Evolutionary conservation across 2,329 filamentous ascomycete genomes (phyloP).

Genomic region (Curvularia spicifera): DNA sequence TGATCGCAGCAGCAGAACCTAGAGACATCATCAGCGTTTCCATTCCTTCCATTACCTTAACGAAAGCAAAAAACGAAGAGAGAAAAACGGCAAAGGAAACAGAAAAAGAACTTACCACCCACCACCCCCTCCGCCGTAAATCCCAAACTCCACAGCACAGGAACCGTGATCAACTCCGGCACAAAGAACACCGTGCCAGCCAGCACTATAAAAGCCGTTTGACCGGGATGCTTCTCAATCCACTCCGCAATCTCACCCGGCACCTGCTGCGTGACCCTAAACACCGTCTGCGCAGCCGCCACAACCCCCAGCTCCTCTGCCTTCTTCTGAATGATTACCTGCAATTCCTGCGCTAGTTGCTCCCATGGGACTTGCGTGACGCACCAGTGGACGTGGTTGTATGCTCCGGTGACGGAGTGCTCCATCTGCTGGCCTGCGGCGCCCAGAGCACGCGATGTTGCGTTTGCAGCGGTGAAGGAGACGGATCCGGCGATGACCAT

Average conservation of each 20-base stretch:
- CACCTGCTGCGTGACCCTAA: constrained; percentile 4
- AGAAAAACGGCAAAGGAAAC: too few species aligned
- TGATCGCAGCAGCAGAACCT: constrained; percentile 25
- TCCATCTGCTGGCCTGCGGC: constrained; percentile 9
- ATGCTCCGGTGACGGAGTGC: background rate
- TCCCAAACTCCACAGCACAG: constrained; percentile 13
- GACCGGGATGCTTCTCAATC: constrained; percentile 19
- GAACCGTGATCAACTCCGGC: constrained; percentile 12
- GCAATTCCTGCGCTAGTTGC: background rate
- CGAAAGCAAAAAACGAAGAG: too few species aligned
- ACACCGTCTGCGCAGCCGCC: constrained; percentile 7
- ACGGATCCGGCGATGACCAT: background rate
- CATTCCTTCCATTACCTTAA: too few species aligned
- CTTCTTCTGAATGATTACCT: too few species aligned
- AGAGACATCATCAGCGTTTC: background rate
- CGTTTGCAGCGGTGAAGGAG: background rate
- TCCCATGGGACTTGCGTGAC: background rate
- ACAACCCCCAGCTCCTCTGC: background rate
- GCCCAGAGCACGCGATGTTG: background rate
- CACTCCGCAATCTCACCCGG: constrained; percentile 13
- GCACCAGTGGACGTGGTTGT: background rate
- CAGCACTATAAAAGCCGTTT: constrained; percentile 12
- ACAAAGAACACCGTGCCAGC: constrained; percentile 11
- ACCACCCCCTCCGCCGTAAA: constrained; percentile 22
- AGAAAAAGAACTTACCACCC: constrained; percentile 16